Evolutionary conservation across 495 filamentous ascomycete genomes (phyloP).

Genomic region (Penicillium canescens): DNA sequence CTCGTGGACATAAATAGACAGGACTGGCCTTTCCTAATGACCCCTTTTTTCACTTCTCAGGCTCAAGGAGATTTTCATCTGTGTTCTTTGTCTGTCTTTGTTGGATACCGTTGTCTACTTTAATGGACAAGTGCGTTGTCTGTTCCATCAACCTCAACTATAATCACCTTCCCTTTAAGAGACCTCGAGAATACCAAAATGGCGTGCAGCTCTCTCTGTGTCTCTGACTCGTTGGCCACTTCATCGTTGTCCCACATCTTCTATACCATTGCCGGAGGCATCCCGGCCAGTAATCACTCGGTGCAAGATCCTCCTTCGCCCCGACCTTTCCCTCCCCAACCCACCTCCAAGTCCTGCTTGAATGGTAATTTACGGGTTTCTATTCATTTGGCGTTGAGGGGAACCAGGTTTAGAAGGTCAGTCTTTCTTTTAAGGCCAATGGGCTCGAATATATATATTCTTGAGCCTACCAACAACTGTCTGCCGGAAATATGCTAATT

Average conservation of each 20-base stretch:
- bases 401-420: constrained; percentile 17
- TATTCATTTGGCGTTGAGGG: constrained; percentile 20
- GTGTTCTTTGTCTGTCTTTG: not conserved
- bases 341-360: constrained; percentile 46
- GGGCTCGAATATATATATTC: not conserved
- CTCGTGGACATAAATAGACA: constrained; percentile 21
- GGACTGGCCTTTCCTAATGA: not conserved
- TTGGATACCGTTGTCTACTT: not conserved
- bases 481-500: not conserved
- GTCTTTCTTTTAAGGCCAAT: not conserved
- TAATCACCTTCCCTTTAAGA: not conserved
- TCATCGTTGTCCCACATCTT: not conserved
- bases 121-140: not conserved
- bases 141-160: not conserved
- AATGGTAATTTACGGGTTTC: constrained; percentile 1
- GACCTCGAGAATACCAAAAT: constrained; percentile 1
- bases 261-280: constrained; percentile 6
- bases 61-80: not conserved
- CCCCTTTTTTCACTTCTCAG: not conserved
- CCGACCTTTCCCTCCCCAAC: constrained; percentile 41
- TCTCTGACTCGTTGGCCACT: not conserved
- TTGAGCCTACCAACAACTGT: too few relatives aligned
- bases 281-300: constrained; percentile 21
- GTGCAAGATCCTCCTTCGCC: constrained; percentile 42
- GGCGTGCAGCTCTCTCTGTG: not conserved